Evolutionary conservation across 2,329 filamentous ascomycete genomes (phyloP).

Genomic region (Trichoderma simmonsii): DNA sequence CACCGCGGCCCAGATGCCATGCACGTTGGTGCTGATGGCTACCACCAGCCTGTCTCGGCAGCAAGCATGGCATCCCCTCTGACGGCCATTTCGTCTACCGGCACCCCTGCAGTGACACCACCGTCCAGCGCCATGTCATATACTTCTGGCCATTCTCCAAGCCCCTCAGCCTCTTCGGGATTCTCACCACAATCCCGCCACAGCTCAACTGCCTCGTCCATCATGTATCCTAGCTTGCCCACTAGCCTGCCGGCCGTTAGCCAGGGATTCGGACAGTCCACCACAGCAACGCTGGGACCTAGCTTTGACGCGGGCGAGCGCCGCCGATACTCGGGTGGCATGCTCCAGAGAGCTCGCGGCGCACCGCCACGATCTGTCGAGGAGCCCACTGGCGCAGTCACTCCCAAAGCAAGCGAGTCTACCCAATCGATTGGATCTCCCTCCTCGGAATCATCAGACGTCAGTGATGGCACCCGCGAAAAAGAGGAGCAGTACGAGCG

Average conservation of each 20-base stretch:
- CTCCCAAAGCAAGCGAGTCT: slow-evolving; percentile 44
- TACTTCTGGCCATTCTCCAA: slow-evolving; percentile 72
- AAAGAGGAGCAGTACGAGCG: slow-evolving; percentile 61
- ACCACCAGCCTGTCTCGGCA: slow-evolving; percentile 42
- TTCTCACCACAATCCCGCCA: slow-evolving; percentile 66
- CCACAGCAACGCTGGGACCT: slow-evolving; percentile 68
- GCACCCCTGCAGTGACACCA: slow-evolving; percentile 74
- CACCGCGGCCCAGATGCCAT: slow-evolving; percentile 37
- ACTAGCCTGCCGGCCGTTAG: slow-evolving; percentile 58
- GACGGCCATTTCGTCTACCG: slow-evolving; percentile 57
- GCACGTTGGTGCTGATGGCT: slow-evolving; percentile 35
- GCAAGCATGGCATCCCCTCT: slow-evolving; percentile 61
- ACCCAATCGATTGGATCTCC: slow-evolving; percentile 51
- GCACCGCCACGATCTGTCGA: slow-evolving; percentile 28
- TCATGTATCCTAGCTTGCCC: slow-evolving; percentile 70
- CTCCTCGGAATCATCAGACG: slow-evolving; percentile 54
- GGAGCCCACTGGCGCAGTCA: slow-evolving; percentile 39
- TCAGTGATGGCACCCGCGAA: slow-evolving; percentile 49
- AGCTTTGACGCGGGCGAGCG: slow-evolving; percentile 62
- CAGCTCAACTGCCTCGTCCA: slow-evolving; percentile 55
- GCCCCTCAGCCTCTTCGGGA: slow-evolving; percentile 61
- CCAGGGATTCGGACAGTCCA: slow-evolving; percentile 66
- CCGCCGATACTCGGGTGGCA: slow-evolving; percentile 63
- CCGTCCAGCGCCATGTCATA: slow-evolving; percentile 74
- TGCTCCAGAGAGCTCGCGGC: slow-evolving; percentile 59